Conservation (phyloP, 2,329 filamentous ascomycete species). For the Canariomyces notabilis region DNA sequence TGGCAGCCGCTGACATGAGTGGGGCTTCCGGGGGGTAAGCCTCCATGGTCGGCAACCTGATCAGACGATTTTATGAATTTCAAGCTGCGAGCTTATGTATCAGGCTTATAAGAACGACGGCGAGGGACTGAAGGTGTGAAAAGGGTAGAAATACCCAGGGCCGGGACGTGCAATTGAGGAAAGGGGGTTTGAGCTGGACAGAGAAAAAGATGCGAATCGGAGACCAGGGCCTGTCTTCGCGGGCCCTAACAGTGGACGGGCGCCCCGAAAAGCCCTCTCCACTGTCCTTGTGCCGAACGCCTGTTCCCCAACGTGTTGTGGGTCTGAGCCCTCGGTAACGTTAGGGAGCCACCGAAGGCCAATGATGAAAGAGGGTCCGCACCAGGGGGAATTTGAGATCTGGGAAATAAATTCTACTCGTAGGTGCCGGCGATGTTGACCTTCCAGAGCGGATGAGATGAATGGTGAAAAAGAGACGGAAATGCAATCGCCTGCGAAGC, state of each 20-base stretch:
- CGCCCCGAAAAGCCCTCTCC: too few relatives aligned
- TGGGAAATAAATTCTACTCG: background rate
- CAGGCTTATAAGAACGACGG: constrained; percentile 1
- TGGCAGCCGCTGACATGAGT: constrained; percentile 23
- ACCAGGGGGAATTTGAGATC: background rate
- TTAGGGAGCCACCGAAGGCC: background rate
- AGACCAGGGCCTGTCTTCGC: too few relatives aligned
- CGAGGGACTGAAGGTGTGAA: background rate
- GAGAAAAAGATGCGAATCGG: constrained; percentile 7
- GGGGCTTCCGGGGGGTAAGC: constrained; percentile 23
- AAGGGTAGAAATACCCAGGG: constrained; percentile 1
- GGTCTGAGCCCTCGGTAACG: background rate
- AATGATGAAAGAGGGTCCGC: background rate
- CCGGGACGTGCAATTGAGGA: background rate
- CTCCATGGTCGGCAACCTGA: constrained; percentile 26
- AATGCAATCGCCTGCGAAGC: background rate
- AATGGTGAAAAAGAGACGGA: background rate
- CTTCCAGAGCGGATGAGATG: background rate
- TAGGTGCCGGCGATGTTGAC: background rate
- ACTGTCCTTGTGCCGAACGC: too few relatives aligned
- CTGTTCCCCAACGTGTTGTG: background rate
- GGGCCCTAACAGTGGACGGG: too few relatives aligned
- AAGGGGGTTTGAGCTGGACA: background rate
- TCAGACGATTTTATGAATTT: constrained; percentile 14
- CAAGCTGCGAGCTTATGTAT: too few relatives aligned